These are phyloP conservation scores for Centaurea solstitialis DNA, from an alignment of 129 eudicot species.

Conservation along the genomic window DNA sequence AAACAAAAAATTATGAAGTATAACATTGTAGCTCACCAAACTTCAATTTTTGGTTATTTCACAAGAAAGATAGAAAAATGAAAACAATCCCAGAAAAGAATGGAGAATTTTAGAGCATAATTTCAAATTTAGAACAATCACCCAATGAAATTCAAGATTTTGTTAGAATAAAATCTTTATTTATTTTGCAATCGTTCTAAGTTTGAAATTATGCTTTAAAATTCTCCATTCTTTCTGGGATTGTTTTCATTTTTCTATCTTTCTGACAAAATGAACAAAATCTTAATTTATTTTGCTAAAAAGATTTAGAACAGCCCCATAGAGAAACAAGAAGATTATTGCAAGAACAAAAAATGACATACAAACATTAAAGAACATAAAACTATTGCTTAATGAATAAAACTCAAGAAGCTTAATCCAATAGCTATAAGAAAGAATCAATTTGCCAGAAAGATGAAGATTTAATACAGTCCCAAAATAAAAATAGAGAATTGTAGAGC, in stretches of 20 bases:
- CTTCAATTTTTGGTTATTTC: neutral
- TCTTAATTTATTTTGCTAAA: neutral
- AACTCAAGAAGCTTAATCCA: neutral
- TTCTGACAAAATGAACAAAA: too few relatives aligned
- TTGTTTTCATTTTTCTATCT: too few relatives aligned
- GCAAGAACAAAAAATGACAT: neutral
- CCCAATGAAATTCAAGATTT: conserved; percentile 10
- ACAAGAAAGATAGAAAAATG: neutral
- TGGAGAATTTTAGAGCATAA: neutral
- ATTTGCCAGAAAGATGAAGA: neutral
- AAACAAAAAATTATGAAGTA: too few relatives aligned
- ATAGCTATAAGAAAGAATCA: neutral
- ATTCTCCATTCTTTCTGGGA: too few relatives aligned
- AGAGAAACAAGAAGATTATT: neutral
- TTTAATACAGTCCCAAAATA: neutral
- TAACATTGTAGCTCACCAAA: too few relatives aligned
- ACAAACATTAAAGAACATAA: too few relatives aligned
- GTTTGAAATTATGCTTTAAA: too few relatives aligned
- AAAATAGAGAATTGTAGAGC: neutral
- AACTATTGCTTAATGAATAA: neutral
- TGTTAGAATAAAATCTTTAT: neutral
- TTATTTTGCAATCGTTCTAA: too few relatives aligned
- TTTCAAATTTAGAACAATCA: conserved; percentile 2
- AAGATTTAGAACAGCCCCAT: neutral
- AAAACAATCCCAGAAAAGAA: neutral